These are phyloP conservation scores for Mycosphaerelloides madeirae DNA, from an alignment of 2,329 filamentous ascomycete species.

Conservation along the genomic window DNA sequence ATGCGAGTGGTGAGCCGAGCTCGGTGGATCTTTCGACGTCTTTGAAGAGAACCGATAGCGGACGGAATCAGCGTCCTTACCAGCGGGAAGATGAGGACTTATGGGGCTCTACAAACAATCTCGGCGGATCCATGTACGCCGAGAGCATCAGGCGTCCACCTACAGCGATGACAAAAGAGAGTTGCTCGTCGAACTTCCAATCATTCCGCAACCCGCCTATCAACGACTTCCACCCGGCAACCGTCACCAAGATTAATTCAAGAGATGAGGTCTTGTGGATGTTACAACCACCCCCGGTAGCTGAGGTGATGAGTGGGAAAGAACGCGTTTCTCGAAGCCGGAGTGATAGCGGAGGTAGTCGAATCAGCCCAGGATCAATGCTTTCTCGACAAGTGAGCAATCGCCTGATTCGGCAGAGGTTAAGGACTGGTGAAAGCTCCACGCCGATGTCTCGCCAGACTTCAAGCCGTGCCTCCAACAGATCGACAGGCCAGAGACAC, in stretches of 20 bases:
- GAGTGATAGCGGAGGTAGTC: conserved; percentile 48
- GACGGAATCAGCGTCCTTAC: conserved; percentile 74
- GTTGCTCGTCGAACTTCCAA: conserved; percentile 18
- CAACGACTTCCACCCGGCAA: conserved; percentile 63
- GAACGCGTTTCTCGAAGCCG: conserved; percentile 59
- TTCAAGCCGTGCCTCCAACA: conserved; percentile 25
- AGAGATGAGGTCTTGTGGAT: conserved; percentile 75
- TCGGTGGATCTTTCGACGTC: conserved; percentile 29
- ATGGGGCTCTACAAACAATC: conserved; percentile 56
- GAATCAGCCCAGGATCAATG: conserved; percentile 16
- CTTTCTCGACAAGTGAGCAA: conserved; percentile 36
- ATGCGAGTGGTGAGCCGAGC: conserved; percentile 36
- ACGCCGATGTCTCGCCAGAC: conserved; percentile 34
- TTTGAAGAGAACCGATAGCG: conserved; percentile 38
- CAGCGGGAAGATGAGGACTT: conserved; percentile 84
- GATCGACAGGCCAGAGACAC: conserved; percentile 28
- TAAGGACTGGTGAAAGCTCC: conserved; percentile 23
- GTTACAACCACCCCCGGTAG: conserved; percentile 84
- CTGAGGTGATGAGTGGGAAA: conserved; percentile 87
- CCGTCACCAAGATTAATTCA: conserved; percentile 27
- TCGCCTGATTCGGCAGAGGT: conserved; percentile 33
- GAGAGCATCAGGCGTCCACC: conserved; percentile 36
- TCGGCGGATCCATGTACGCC: conserved; percentile 18
- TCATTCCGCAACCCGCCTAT: conserved; percentile 51
- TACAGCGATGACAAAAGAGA: conserved; percentile 16